Percentiles rank a stretch among this genome's conserved stretches.
Conservation (phyloP, 768 basidiomycete genomes). For the Psilocybe cubensis region DNA sequence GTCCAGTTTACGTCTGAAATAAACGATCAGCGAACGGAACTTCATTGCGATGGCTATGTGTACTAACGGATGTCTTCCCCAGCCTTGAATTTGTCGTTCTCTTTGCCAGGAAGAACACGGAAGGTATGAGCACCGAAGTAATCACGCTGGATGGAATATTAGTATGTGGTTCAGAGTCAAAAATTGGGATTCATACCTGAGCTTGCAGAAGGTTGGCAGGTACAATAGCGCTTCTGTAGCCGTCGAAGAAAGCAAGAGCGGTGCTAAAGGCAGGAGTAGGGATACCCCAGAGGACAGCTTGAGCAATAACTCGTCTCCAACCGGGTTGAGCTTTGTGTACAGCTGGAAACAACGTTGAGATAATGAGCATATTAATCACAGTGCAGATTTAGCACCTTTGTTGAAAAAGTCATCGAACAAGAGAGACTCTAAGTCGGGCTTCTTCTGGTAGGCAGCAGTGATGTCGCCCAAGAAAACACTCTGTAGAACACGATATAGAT, state of each 20-base stretch:
- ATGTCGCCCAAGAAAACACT: constrained; percentile 96
- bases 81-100: constrained; percentile 78
- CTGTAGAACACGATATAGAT: constrained; percentile 25
- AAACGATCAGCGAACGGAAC: not conserved
- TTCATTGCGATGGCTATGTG: not conserved
- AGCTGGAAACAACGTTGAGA: constrained; percentile 50
- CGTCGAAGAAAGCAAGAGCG: constrained; percentile 98
- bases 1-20: constrained; percentile 95
- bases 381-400: constrained; percentile 58
- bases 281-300: constrained; percentile 97
- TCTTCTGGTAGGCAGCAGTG: constrained; percentile 88
- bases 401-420: constrained; percentile 98
- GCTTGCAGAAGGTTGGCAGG: constrained; percentile 95
- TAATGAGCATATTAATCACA: constrained; percentile 1
- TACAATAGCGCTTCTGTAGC: constrained; percentile 93
- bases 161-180: not conserved
- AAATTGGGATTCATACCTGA: constrained; percentile 53
- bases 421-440: constrained; percentile 82
- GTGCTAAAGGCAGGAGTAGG: constrained; percentile 98
- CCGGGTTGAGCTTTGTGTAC: constrained; percentile 95
- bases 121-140: constrained; percentile 99
- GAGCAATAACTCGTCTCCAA: constrained; percentile 96
- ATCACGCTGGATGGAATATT: constrained; percentile 66
- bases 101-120: constrained; percentile 90
- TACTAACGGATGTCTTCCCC: constrained; percentile 88